Evolutionary conservation across 2,329 filamentous ascomycete species (phyloP), one percentile per base, ranked within the genome.

Genomic region (Arthroderma sp.): DNA sequence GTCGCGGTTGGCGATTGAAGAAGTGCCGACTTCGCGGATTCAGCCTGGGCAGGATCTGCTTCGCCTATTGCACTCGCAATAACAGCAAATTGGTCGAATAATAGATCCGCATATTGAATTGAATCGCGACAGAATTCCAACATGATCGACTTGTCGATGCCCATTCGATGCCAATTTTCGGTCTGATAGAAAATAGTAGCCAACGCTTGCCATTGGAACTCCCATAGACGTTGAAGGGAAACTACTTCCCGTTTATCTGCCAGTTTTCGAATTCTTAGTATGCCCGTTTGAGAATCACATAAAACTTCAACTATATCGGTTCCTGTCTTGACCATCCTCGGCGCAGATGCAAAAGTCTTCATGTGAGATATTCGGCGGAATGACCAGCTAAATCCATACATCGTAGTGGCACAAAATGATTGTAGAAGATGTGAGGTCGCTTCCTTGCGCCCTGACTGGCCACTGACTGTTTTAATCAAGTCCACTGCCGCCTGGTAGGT

Each of bases 91-190:
- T 94, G 81, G 36, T 85, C 80, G 57, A 96, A 84, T 1, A 94
- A 73, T 32, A 77, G 74, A 57, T 94, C 85, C 0, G 89, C 88
- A 57, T 94, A 84, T 55, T 96, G 86, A 77, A 98, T 98, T 9
- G 85, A 84, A 58, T 94, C 86, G 52, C 91, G 81, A 58, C 88
- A 95, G 56, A 96, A 95, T 46, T 94, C 81, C 55, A 87, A 81
- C 85, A 98, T 88, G 44, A 77, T 71, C 15, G 71, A 65, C 58
- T 86, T 91, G 42, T 89, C 81, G 47, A 85, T 78, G 3, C 67
- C 63, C 39, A 66, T 61, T 22, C 77, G 69, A 51, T 85, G 86
- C 91, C 91, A 98, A 7, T 69, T 68, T 58, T 94, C 87, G 3
- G 88, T 93, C 48, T 81, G 79, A 36, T 78, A 72, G 56, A 95